Evolutionary conservation across 2,329 filamentous ascomycete species (phyloP).

Genomic region (Alternaria brassicicola): DNA sequence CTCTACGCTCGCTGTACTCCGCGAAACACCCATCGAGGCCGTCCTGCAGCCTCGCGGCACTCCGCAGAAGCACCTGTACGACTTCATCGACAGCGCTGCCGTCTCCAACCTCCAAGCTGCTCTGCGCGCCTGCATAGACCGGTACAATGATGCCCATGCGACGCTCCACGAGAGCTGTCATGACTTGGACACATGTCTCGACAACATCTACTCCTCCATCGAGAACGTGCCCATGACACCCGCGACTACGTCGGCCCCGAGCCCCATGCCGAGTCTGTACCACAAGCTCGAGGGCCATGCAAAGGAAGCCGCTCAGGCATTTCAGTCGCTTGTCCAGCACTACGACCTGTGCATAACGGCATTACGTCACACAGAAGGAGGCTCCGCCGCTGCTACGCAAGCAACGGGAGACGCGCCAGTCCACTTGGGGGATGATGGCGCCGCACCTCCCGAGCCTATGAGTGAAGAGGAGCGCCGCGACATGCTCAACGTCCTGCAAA

Average conservation of each 20-base stretch:
- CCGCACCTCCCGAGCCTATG: slow-evolving; percentile 69
- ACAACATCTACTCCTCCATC: slow-evolving; percentile 45
- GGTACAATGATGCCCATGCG: slow-evolving; percentile 71
- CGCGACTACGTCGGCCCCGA: slow-evolving; percentile 36
- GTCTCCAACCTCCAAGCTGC: slow-evolving; percentile 70
- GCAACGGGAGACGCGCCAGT: slow-evolving; percentile 46
- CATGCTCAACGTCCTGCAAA: slow-evolving; percentile 79
- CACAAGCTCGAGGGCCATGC: slow-evolving; percentile 72
- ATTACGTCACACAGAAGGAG: slow-evolving; percentile 81
- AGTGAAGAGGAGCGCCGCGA: slow-evolving; percentile 77
- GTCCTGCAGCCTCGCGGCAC: slow-evolving; percentile 62
- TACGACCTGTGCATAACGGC: slow-evolving; percentile 94
- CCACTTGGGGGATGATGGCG: slow-evolving; percentile 35
- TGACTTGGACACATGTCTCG: slow-evolving; percentile 76
- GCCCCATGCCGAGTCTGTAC: slow-evolving; percentile 56
- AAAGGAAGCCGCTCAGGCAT: slow-evolving; percentile 78
- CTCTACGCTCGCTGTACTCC: slow-evolving; percentile 69
- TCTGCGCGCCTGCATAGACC: slow-evolving; percentile 72
- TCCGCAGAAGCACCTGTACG: slow-evolving; percentile 66
- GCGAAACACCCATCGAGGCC: slow-evolving; percentile 67
- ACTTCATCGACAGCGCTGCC: slow-evolving; percentile 76
- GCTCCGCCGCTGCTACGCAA: slow-evolving; percentile 55
- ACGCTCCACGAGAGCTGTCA: slow-evolving; percentile 60
- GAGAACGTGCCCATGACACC: slow-evolving; percentile 42
- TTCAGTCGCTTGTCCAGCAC: slow-evolving; percentile 82